Base-by-base conservation (phyloP, 257 asterid genomes). In the Solanum neorickii region DNA sequence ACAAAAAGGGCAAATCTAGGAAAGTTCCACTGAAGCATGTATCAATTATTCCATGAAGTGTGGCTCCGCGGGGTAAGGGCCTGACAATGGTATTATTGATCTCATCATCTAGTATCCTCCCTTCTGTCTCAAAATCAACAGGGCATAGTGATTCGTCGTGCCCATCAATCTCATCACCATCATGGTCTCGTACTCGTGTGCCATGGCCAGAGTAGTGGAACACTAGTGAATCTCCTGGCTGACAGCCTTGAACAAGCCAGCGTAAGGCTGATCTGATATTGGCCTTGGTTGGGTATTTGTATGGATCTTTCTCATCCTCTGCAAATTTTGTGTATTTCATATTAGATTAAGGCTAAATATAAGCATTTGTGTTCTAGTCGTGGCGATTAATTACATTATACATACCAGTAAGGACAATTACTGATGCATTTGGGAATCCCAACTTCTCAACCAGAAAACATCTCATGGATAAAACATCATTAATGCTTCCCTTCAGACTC, bases 201-300 rank as follows among this genome's bases (percentile, higher is more conserved):
- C 94, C 98, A 37, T 94, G 99, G 39, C 99, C 99, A 0, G 98
- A 93, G 91, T 96, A 96, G 91, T 93, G 92, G 82, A 96, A 96
- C 92, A 96, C 93, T 92, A 96, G 88, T 39, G 99, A 95, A 88
- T 96, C 99, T 83, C 98, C 94, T 3, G 94, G 82, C 89, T 88
- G 94, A 88, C 95, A 90, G 1, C 94, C 98, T 35, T 91, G 94
- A 56, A 95, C 92, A 12, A 96, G 96, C 99, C 99, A 96, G 18
- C 82, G 91, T 42, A 96, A 60, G 83, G 99, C 97, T 59, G 89
- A 75, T 56, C 92, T 77, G 86, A 96, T 95, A 49, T 96, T 96
- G 6, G 82, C 82, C 91, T 93, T 96, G 25, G 99, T 96, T 29
- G 99, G 99, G 23, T 91, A 60, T n/a, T 89, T 72, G 29, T 12